Evolutionary conservation across 2,329 filamentous ascomycete species (phyloP).

Genomic region (Venturia oleaginea): DNA sequence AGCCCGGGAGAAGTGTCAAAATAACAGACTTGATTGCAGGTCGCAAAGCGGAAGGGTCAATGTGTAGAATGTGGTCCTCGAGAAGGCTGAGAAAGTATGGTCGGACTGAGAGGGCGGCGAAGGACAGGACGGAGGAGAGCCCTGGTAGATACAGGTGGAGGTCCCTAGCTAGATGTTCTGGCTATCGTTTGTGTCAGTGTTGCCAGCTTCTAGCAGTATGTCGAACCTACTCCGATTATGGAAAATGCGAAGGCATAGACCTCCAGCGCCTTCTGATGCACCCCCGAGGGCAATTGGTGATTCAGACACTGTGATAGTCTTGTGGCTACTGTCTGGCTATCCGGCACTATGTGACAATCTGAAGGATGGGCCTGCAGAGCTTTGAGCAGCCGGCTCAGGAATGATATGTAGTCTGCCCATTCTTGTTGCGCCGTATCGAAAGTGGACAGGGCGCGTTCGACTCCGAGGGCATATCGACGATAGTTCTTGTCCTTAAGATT

Average conservation of each 20-base stretch:
- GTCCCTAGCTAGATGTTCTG: constrained; percentile 69
- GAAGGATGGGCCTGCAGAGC: constrained; percentile 75
- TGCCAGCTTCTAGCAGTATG: neutral
- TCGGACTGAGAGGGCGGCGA: constrained; percentile 85
- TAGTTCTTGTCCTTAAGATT: constrained; percentile 57
- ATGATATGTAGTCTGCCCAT: constrained; percentile 99
- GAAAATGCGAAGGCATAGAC: constrained; percentile 87
- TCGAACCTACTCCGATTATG: constrained; percentile 57
- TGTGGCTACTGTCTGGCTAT: constrained; percentile 76
- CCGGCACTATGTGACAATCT: constrained; percentile 63
- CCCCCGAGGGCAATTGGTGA: constrained; percentile 83
- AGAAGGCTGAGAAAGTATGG: constrained; percentile 77
- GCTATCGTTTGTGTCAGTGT: constrained; percentile 24
- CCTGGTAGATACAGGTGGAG: constrained; percentile 84
- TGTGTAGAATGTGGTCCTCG: constrained; percentile 66
- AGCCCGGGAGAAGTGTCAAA: constrained; percentile 75
- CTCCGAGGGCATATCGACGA: constrained; percentile 78
- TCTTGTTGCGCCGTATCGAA: constrained; percentile 93
- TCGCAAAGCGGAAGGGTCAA: constrained; percentile 63
- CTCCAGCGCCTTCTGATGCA: constrained; percentile 94
- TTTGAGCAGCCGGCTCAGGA: constrained; percentile 85
- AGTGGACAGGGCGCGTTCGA: constrained; percentile 77
- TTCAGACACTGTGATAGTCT: constrained; percentile 92
- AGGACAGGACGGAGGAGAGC: constrained; percentile 79
- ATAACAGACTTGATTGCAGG: constrained; percentile 87